Base-by-base conservation (phyloP, 306 rosid genomes). In the Carpinus viminea region DNA sequence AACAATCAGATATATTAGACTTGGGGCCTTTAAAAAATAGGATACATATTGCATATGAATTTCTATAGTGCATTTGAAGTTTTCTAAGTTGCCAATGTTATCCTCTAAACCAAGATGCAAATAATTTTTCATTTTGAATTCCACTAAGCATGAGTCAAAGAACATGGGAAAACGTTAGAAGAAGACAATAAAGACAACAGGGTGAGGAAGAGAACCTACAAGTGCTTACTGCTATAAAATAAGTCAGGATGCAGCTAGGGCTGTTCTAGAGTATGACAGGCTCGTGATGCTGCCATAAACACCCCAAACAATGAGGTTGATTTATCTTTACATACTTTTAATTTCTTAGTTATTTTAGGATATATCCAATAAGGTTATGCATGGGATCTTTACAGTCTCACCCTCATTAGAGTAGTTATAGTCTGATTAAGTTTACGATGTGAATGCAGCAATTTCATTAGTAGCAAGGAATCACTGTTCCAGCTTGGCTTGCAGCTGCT, bases 371-470 rank as follows among this genome's bases (percentile, higher is more conserved):
- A 12, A 31, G 52, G 7, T 28, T 28, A 47, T 18, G 48, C 60
- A 69, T 78, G 31, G 24, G 17, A 13, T 57, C 36, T 56, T 26
- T 7, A 17, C 16, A 5, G 55, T 28, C 53, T 53, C 71, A 59
- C 17, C 77, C 0, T 13, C 55, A 45, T 41, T 41, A 21, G 60
- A 72, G 26, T 24, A 24, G 26, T 24, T 24, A 24, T 24, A 24
- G 26, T 24, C 26, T 24, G 26, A 24, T 24, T 24, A 24, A n/a
- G 48, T 73, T 78, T 53, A 3, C 3, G 31, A 20, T 41, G 16
- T 50, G n/a, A 28, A 46, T 55, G 76, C 52, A 48, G 38, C 31
- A 75, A 65, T 52, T 69, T 24, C 59, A 56, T 53, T 62, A 79
- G 70, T 52, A 12, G n/a, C 16, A 52, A 52, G 55, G 17, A 52